A percentile compares a stretch with the other conserved stretches of the same genome.
Evolutionary conservation across 2,329 filamentous ascomycete species (phyloP).

Genomic region (Sporothrix pallida): DNA sequence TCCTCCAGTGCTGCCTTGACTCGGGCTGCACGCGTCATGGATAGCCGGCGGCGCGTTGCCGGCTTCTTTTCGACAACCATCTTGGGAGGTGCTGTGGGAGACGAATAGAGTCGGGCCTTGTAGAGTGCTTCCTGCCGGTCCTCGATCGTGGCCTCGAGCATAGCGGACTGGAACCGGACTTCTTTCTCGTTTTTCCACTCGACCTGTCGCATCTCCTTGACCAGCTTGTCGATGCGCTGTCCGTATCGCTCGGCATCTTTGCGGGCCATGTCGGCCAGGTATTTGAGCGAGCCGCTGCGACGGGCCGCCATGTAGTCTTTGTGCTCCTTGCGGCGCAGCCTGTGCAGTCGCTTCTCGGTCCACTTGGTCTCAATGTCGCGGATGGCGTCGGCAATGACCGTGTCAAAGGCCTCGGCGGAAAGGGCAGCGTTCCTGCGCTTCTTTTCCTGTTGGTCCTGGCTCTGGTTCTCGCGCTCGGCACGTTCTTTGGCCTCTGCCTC

Average conservation of each 20-base stretch:
- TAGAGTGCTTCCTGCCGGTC: constrained; percentile 62
- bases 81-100: constrained; percentile 46
- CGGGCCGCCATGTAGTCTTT: constrained; percentile 65
- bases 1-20: constrained; percentile 40
- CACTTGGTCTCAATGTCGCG: constrained; percentile 61
- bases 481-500: constrained; percentile 57
- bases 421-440: constrained; percentile 45
- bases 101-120: constrained; percentile 47
- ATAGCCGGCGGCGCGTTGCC: neutral
- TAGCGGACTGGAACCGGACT: constrained; percentile 61
- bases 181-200: constrained; percentile 60
- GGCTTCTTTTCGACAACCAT: neutral
- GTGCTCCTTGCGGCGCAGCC: constrained; percentile 61
- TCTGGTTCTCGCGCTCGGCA: constrained; percentile 33
- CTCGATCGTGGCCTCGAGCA: constrained; percentile 69
- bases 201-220: constrained; percentile 55
- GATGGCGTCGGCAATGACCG: constrained; percentile 62
- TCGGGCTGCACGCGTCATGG: neutral
- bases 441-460: constrained; percentile 15
- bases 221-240: constrained; percentile 61
- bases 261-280: constrained; percentile 53
- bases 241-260: constrained; percentile 52
- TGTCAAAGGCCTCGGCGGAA: constrained; percentile 54
- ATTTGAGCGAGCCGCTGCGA: constrained; percentile 48
- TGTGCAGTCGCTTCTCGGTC: constrained; percentile 63